These are phyloP conservation scores for Brassica napus DNA, from an alignment of 345 rosid genomes.

Conservation along the genomic window Da-Ae NC_063447.1:49888001-49888500, in stretches of 20 bases:
- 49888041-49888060: conserved; percentile 69
- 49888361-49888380: background rate
- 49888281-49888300: conserved; percentile 25
- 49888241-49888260: conserved; percentile 52
- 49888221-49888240: conserved; percentile 97
- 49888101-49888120: conserved; percentile 78
- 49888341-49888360: background rate
- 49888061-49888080: conserved; percentile 98
- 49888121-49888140: conserved; percentile 89
- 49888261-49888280: background rate
- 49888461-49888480: conserved; percentile 83
- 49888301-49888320: background rate
- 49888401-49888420: background rate
- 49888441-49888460: conserved; percentile 83
- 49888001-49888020: background rate
- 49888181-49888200: conserved; percentile 87
- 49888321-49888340: background rate
- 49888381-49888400: background rate
- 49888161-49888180: conserved; percentile 97
- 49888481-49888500: conserved; percentile 78
- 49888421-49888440: conserved; percentile 65
- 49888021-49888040: background rate
- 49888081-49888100: conserved; percentile 93
- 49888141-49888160: conserved; percentile 97
- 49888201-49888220: conserved; percentile 81